A percentile compares a stretch with the other conserved stretches of the same genome.
These are phyloP conservation scores for Boechera divaricarpa DNA, from an alignment of 345 rosid genomes.

Conservation along the genomic window DNA sequence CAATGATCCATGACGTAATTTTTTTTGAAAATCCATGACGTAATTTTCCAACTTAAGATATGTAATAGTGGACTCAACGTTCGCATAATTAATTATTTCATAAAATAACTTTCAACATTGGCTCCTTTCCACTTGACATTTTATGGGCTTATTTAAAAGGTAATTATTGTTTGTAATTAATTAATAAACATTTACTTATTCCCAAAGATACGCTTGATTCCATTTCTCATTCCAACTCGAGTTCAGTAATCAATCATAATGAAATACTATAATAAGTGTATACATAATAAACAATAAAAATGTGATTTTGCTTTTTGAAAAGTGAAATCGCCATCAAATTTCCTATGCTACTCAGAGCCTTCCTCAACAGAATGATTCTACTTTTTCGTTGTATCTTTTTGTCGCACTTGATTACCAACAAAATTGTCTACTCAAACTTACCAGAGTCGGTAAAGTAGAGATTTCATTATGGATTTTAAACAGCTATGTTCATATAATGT, in stretches of 20 bases:
- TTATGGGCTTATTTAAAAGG: not conserved
- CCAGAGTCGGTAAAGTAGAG: conserved; percentile 18
- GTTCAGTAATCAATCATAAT: not conserved
- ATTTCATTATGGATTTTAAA: conserved; percentile 3
- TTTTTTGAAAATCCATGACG: no score
- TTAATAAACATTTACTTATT: not conserved
- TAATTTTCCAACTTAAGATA: conserved; percentile 7
- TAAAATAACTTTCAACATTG: conserved; percentile 26
- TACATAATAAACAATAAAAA: not conserved
- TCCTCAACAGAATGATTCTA: not conserved
- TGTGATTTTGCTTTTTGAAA: conserved; percentile 10
- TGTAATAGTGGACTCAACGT: conserved; percentile 5
- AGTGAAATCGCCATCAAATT: conserved; percentile 24
- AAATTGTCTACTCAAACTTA: not conserved
- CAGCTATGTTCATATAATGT: not conserved
- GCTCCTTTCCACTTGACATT: conserved; percentile 38
- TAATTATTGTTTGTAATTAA: not conserved
- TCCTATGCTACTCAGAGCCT: conserved; percentile 14
- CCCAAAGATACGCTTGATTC: conserved; percentile 22
- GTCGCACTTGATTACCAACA: conserved; percentile 16
- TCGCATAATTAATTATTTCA: conserved; percentile 6
- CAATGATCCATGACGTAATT: conserved; percentile 24
- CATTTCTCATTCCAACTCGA: not conserved
- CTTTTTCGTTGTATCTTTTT: not conserved
- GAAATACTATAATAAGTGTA: not conserved